Evolutionary conservation across 2,329 filamentous ascomycete genomes (phyloP), one percentile per base, ranked within the genome.

Genomic region (Lasiodiplodia sp.): DNA sequence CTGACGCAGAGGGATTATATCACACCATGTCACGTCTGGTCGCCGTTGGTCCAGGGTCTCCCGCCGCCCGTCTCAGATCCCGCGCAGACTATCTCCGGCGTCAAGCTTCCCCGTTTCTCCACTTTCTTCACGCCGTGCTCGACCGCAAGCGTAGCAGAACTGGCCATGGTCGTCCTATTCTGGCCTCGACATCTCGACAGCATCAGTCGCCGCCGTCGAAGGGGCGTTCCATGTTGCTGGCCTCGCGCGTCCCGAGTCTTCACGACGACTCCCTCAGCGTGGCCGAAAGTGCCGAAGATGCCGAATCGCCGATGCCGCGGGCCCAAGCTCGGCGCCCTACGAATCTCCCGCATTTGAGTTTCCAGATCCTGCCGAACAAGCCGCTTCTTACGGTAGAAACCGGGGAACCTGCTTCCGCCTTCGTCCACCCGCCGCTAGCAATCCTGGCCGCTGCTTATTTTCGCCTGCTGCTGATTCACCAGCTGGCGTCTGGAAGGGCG

Each of bases 51-150:
- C 56, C 44, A 52, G 44, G 18, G 44, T 64, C 58, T 51, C 16
- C 40, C 58, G 58, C 40, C 57, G 58, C 40, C 57, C 58, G 58
- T 63, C 60, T 53, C 60, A 64, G 60, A 64, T 64, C 60, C 28
- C 60, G 47, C 60, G 60, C 60, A 12, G 18, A n/a, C 47, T 40
- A 52, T 64, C 60, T 64, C 47, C 60, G 60, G 60, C 47, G 25
- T 18, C 60, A 37, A n/a, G 31, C 18, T 64, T 18, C 47, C 60
- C 60, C 60, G 28, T 52, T 51, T 49, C 47, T 38, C 60, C 60
- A 52, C 60, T 38, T 52, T 64, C 60, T 38, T n/a, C 60, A 38
- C 60, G 60, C n/a, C 60, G 12, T 16, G 28, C 57, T n/a, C 28
- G 44, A 37, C 47, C 18, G 18, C 25, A 14, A 4, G 31, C 28